phyloP scores from a whole-genome alignment of 768 basidiomycete species.

The Kwoniella shandongensis region DNA sequence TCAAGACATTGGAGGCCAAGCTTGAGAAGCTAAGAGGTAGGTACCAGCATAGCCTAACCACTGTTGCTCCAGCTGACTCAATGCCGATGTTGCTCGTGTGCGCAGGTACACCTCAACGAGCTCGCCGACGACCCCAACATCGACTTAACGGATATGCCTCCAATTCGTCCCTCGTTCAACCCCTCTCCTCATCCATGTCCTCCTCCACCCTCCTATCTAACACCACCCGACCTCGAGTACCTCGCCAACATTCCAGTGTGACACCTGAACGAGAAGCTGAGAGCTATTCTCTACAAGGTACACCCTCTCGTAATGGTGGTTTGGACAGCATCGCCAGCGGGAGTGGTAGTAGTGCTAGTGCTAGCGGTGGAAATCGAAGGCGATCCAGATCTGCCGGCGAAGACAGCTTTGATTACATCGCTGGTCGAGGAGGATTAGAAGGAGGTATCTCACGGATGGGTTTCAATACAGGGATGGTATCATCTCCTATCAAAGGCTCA shows the following conservation, averaged over 20 bases:
- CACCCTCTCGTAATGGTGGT: slow-evolving; percentile 2
- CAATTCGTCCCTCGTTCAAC: slow-evolving; percentile 34
- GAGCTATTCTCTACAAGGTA: slow-evolving; percentile 3
- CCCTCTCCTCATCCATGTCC: slow-evolving; percentile 30
- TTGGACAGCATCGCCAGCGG: not conserved
- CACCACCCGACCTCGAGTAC: slow-evolving; percentile 18
- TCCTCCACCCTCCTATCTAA: slow-evolving; percentile 22
- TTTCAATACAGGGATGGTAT: slow-evolving; percentile 3
- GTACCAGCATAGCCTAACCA: slow-evolving; percentile 10
- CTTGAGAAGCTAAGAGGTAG: slow-evolving; percentile 58
- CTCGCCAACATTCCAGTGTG: slow-evolving; percentile 29
- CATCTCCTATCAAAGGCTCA: too few species aligned
- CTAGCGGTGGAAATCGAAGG: slow-evolving; percentile 1
- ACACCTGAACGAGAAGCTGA: slow-evolving; percentile 31
- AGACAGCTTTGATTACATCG: slow-evolving; percentile 37
- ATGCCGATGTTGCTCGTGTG: not conserved
- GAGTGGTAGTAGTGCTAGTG: not conserved
- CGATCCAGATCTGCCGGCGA: slow-evolving; percentile 17
- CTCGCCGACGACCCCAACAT: slow-evolving; percentile 32
- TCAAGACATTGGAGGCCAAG: slow-evolving; percentile 63
- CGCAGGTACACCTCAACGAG: slow-evolving; percentile 30
- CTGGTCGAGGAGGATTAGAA: slow-evolving; percentile 5
- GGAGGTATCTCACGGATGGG: slow-evolving; percentile 6
- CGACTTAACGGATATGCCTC: slow-evolving; percentile 40
- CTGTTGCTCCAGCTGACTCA: not conserved